phyloP scores from a whole-genome alignment of 345 rosid species.

The Noccaea bulbosa region DNA sequence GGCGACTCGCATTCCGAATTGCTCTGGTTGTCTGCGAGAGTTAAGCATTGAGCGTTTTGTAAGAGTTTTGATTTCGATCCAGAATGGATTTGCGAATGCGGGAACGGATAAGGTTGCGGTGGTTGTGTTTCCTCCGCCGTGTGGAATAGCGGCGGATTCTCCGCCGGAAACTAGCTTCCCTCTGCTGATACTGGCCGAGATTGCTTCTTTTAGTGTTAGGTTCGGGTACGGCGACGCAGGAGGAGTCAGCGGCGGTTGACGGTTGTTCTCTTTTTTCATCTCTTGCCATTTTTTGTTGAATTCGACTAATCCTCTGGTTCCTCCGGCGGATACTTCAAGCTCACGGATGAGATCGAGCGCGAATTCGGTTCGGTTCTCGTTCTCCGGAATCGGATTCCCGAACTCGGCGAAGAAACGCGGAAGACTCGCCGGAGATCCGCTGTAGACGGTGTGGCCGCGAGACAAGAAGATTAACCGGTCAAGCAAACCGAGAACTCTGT shows the following conservation, averaged over 20 bases:
- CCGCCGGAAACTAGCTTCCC: conserved; percentile 85
- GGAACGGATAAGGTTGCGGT: conserved; percentile 63
- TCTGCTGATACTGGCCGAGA: conserved; percentile 80
- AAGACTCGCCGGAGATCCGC: conserved; percentile 73
- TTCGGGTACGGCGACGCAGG: conserved; percentile 47
- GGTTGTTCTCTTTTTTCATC: conserved; percentile 51
- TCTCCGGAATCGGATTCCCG: conserved; percentile 87
- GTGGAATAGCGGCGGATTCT: conserved; percentile 44
- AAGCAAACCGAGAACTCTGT: conserved; percentile 67
- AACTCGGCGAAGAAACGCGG: conserved; percentile 73
- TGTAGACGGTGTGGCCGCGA: conserved; percentile 90
- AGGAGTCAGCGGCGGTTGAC: conserved; percentile 46
- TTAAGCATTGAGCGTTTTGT: conserved; percentile 68
- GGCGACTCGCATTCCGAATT: conserved; percentile 74
- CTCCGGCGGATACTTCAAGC: conserved; percentile 87
- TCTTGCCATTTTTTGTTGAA: conserved; percentile 81
- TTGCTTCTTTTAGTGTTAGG: conserved; percentile 84
- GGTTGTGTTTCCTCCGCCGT: conserved; percentile 26
- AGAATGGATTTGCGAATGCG: conserved; percentile 78
- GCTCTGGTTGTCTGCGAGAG: conserved; percentile 75
- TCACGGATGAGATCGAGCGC: conserved; percentile 83
- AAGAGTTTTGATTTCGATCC: conserved; percentile 81
- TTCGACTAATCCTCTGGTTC: conserved; percentile 75
- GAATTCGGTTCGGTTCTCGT: conserved; percentile 86
- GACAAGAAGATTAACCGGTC: conserved; percentile 81